A percentile compares a stretch with the other conserved stretches of the same genome.
phyloP scores from a whole-genome alignment of 495 filamentous ascomycete species.

The Aspergillus conjunctus region DNA sequence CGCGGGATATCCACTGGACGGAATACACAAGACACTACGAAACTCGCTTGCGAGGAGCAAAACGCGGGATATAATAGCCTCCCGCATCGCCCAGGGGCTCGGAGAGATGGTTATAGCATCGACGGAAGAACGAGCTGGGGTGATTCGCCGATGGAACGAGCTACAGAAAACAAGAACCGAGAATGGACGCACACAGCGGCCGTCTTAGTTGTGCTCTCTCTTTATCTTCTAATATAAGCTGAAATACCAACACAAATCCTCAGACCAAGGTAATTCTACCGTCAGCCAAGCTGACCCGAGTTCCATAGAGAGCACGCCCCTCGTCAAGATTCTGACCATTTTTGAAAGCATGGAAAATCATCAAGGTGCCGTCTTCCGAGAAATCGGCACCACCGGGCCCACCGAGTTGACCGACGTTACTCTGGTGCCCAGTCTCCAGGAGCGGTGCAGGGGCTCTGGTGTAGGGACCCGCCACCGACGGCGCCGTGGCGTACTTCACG shows the following conservation, averaged over 20 bases:
- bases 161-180: neutral
- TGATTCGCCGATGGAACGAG: constrained; percentile 26
- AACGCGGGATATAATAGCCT: constrained; percentile 70
- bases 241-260: neutral
- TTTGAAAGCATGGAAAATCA: constrained; percentile 19
- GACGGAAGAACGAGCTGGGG: constrained; percentile 23
- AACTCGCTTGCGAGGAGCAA: constrained; percentile 63
- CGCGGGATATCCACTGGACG: constrained; percentile 73
- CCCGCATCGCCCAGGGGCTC: constrained; percentile 71
- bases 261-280: neutral
- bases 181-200: neutral
- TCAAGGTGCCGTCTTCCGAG: constrained; percentile 12
- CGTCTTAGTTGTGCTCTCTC: neutral
- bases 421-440: constrained; percentile 15
- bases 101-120: constrained; percentile 50
- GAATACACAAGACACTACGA: constrained; percentile 72
- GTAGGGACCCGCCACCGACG: constrained; percentile 51
- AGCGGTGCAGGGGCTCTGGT: constrained; percentile 32
- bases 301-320: constrained; percentile 3
- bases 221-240: neutral
- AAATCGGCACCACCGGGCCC: constrained; percentile 20
- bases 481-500: constrained; percentile 55
- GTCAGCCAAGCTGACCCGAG: neutral
- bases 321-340: constrained; percentile 15
- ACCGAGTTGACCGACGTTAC: constrained; percentile 6